Evolutionary conservation across 148 eudicot genomes (phyloP).

Genomic region (Mesembryanthemum crystallinum): DNA sequence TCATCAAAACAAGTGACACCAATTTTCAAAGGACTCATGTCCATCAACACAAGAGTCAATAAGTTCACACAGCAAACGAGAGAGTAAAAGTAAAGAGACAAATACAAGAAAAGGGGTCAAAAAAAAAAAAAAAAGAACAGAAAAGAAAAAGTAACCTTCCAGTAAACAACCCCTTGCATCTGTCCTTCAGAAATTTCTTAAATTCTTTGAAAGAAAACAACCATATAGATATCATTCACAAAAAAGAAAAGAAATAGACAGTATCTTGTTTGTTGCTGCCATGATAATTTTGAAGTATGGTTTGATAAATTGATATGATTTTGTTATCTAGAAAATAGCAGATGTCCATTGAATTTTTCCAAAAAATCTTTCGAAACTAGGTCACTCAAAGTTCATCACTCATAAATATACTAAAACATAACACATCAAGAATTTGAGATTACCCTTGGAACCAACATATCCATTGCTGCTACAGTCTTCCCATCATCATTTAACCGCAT

Average conservation of each 20-base stretch:
- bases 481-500: constrained; percentile 98
- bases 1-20: not conserved
- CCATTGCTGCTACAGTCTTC: constrained; percentile 99
- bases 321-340: not conserved
- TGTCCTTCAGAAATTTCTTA: not conserved
- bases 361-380: not conserved
- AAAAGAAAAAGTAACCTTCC: not conserved
- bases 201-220: not conserved
- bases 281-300: not conserved
- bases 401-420: not conserved
- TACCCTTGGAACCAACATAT: constrained; percentile 98
- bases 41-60: not conserved
- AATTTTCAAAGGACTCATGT: not conserved
- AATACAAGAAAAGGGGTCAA: not conserved
- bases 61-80: not conserved
- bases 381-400: not conserved
- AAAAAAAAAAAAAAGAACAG: not conserved
- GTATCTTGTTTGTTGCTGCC: not conserved
- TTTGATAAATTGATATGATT: not conserved
- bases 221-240: not conserved
- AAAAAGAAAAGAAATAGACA: not conserved
- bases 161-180: not conserved
- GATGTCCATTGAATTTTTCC: not conserved
- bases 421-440: not conserved
- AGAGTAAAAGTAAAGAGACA: not conserved